Conservation (phyloP, 495 filamentous ascomycete species). For the Aspergillus heteromorphus region DNA sequence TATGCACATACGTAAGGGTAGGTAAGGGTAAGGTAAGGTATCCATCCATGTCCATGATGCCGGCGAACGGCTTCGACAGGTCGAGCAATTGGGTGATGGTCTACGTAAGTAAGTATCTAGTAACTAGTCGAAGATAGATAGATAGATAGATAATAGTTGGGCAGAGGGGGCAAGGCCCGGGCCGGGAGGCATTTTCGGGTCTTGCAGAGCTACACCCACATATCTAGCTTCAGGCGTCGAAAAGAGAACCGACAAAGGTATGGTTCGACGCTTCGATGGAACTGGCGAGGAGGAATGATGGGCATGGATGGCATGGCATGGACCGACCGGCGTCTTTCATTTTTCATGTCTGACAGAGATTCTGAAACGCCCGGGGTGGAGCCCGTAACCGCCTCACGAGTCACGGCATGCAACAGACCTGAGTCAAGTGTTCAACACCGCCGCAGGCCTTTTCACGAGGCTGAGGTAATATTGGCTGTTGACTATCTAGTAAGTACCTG, state of each 20-base stretch:
- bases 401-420: background rate
- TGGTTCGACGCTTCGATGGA: background rate
- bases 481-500: no score
- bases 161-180: background rate
- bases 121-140: no score
- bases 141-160: no score
- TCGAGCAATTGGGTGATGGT: background rate
- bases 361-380: constrained; percentile 14
- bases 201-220: background rate
- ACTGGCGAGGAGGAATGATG: constrained; percentile 1
- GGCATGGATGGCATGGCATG: background rate
- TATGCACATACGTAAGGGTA: no score
- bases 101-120: background rate
- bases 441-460: background rate
- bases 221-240: background rate
- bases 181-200: background rate
- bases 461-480: background rate
- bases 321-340: background rate
- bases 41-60: no score
- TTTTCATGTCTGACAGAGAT: constrained; percentile 3
- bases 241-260: background rate
- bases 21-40: no score
- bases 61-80: background rate
- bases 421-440: background rate
- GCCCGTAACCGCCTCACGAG: constrained; percentile 4